Base-by-base conservation (phyloP, 306 rosid genomes). In the Inga leiocalycina region DNA sequence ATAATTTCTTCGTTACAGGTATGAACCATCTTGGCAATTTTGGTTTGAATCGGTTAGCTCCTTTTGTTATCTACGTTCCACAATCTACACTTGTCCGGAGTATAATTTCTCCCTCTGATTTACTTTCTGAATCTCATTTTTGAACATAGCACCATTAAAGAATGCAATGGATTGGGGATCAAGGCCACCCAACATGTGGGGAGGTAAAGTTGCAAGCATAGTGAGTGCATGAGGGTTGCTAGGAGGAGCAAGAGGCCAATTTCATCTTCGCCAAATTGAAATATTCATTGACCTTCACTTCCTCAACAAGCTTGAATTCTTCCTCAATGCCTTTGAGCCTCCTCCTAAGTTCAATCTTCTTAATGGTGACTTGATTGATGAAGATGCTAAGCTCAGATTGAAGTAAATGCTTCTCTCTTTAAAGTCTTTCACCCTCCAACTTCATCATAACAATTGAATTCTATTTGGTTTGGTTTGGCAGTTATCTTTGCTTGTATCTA, bases 121-220 rank as follows among this genome's bases (percentile, higher is more conserved):
- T 49, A 6, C 17, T 14, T 14, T 49, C 6, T 49, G 1, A 4
- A 11, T 49, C 17, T 49, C 56, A 13, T 12, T 49, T 27, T 49
- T 49, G 52, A 12, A 46, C 52, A 49, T 27, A 91, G 90, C 80
- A 20, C 89, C 93, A 24, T 20, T 89, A 79, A 89, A 91, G 89
- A 91, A 91, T 57, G 94, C 94, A 12, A 9, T 89, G 10, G 94
- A 91, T 45, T 91, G 91, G n/a, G n/a, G n/a, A n/a, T n/a, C n/a
- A n/a, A 76, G 94, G 76, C 82, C 94, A 27, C 93, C 91, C 24
- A 91, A 89, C 52, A 88, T 88, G 16, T 89, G 93, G 54, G 93
- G 91, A 13, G 89, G 86, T 22, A 91, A 89, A 73, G 89, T 88
- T n/a, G 91, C 91, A 91, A 0, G 91, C n/a, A n/a, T n/a, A n/a